Base-by-base conservation (phyloP, 441 rosid genomes). In the Aleurites moluccanus region DNA sequence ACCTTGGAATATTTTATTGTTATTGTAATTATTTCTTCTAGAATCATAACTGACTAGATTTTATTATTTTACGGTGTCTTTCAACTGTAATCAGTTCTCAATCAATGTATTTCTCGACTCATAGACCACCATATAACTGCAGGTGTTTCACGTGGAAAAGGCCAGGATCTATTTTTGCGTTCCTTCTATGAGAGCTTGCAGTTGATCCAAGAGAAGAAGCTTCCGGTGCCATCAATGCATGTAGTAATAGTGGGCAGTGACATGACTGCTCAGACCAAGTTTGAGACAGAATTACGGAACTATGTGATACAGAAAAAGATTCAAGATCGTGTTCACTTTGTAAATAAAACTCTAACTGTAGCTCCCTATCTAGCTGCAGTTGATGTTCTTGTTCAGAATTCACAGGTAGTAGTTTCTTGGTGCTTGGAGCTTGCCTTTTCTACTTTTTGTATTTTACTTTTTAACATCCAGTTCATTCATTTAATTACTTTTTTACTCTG, bases 121-220 rank as follows among this genome's bases (percentile, higher is more conserved):
- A 10, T 44, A 45, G 25, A 13, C 3, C 8, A 18, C 4, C n/a
- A 15, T 44, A 21, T 64, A 27, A 33, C 75, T 55, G 70, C 88
- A 94, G 96, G 96, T 86, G 98, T 94, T 84, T 94, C 95, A 45
- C 89, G 97, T 55, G 98, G 98, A 56, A 94, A 94, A 74, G 98
- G 97, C 40, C 97, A 92, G 82, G 92, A 94, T 67, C 86, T 92
- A 23, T 94, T 92, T 81, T 88, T 94, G 27, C 86, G 80, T 64
- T 79, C 95, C n/a, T 95, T 92, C 71, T 82, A 86, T 74, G 92
- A 88, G 80, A 89, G 93, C 79, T 80, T 92, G 81, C 83, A 83
- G 70, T 20, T 90, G 81, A 81, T 95, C 79, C 88, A 80, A 83
- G 91, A 83, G 81, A 87, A 85, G 80, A 91, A 86, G 45, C 80